Evolutionary conservation across 1,284 basidiomycete genomes (phyloP).

Genomic region (Malassezia caprae): DNA sequence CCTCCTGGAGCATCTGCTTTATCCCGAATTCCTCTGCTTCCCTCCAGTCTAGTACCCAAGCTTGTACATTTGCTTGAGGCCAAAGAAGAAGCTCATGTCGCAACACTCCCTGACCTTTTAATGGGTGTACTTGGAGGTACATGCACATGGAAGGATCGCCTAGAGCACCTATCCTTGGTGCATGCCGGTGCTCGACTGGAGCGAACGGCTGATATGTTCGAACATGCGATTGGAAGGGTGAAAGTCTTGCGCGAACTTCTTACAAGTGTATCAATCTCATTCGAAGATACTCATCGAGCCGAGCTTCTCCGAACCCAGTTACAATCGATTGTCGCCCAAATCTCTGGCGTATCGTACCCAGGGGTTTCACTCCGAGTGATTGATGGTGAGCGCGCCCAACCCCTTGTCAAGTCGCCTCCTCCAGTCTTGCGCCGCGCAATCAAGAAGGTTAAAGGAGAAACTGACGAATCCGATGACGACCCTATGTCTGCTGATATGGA

Average conservation of each 20-base stretch:
- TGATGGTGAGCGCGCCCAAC: slow-evolving; percentile 11
- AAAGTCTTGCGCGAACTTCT: slow-evolving; percentile 37
- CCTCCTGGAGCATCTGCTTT: not conserved
- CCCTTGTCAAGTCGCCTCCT: not conserved
- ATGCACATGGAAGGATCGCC: slow-evolving; percentile 41
- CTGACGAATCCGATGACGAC: not conserved
- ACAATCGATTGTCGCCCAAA: slow-evolving; percentile 35
- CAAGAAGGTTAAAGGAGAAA: slow-evolving; percentile 5
- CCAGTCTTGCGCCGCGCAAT: slow-evolving; percentile 18
- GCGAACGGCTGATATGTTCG: slow-evolving; percentile 28
- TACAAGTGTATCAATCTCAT: slow-evolving; percentile 28
- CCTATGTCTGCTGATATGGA: slow-evolving; percentile 5
- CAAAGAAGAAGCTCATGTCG: slow-evolving; percentile 27
- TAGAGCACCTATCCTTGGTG: slow-evolving; percentile 35
- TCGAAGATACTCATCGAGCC: slow-evolving; percentile 35
- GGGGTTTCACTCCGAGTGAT: slow-evolving; percentile 34
- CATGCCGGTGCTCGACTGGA: slow-evolving; percentile 32
- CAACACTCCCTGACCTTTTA: slow-evolving; percentile 38
- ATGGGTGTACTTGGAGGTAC: slow-evolving; percentile 43
- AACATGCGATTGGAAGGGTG: slow-evolving; percentile 33
- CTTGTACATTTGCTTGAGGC: slow-evolving; percentile 34
- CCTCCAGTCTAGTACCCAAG: slow-evolving; percentile 30
- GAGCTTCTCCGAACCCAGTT: slow-evolving; percentile 39
- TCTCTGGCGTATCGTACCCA: slow-evolving; percentile 37
- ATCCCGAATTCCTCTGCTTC: slow-evolving; percentile 36